Evolutionary conservation across 1,139 yeast genomes (phyloP).

Genomic region (Nakaseomyces delphensis): DNA sequence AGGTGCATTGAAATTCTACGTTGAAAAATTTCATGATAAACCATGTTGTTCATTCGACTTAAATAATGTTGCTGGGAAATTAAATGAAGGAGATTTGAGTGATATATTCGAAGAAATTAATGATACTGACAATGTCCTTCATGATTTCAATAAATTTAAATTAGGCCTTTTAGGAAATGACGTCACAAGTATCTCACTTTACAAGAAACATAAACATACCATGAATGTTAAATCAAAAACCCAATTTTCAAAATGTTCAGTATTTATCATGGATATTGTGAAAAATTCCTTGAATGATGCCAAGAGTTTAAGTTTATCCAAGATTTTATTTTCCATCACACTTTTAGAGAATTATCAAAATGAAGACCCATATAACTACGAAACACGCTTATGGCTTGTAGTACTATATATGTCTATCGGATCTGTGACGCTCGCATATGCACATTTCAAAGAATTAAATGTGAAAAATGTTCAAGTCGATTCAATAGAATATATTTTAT

Average conservation of each 20-base stretch:
- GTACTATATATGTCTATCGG: slow-evolving; percentile 56
- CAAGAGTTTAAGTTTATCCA: slow-evolving; percentile 14
- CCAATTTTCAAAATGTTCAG: slow-evolving; percentile 25
- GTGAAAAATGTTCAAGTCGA: slow-evolving; percentile 77
- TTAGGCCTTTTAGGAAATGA: slow-evolving; percentile 9
- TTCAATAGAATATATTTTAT: slow-evolving; percentile 52
- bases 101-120: slow-evolving; percentile 9
- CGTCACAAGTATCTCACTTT: slow-evolving; percentile 11
- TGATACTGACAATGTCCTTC: slow-evolving; percentile 15
- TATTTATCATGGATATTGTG: slow-evolving; percentile 22
- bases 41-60: slow-evolving; percentile 29
- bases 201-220: slow-evolving; percentile 15
- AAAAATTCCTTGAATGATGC: slow-evolving; percentile 10
- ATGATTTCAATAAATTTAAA: slow-evolving; percentile 22
- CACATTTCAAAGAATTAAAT: slow-evolving; percentile 46
- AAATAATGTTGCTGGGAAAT: slow-evolving; percentile 11
- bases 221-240: slow-evolving; percentile 21
- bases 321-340: slow-evolving; percentile 16
- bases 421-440: slow-evolving; percentile 40
- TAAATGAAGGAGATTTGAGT: slow-evolving; percentile 10
- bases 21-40: slow-evolving; percentile 26
- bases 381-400: slow-evolving; percentile 47
- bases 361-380: slow-evolving; percentile 26
- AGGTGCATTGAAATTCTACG: slow-evolving; percentile 19
- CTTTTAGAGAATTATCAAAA: slow-evolving; percentile 27